Conservation (phyloP, 2,329 filamentous ascomycete species). For the Botrytis tulipae region DNA sequence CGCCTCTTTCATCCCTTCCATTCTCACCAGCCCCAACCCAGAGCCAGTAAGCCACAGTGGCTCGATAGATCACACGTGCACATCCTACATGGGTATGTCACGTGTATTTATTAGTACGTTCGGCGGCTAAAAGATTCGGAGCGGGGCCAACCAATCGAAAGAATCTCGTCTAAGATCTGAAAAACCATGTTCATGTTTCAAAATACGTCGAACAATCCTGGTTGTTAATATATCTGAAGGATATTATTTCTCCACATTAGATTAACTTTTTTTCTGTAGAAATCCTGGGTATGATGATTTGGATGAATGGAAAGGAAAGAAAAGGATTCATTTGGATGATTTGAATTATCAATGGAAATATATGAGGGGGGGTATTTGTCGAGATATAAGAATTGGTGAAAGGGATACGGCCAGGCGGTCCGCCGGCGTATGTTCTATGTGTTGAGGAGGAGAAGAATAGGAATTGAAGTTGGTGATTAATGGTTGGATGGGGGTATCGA, state of each 20-base stretch:
- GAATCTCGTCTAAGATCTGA: conserved; percentile 1
- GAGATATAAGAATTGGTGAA: not conserved
- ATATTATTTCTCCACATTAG: conserved; percentile 12
- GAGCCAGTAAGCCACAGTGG: not conserved
- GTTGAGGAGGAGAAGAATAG: not conserved
- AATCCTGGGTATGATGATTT: not conserved
- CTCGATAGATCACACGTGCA: fast-evolving
- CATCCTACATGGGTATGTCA: no score
- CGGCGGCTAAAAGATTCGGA: not conserved
- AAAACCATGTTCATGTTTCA: conserved; percentile 8
- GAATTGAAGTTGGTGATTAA: not conserved
- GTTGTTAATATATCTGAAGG: conserved; percentile 18
- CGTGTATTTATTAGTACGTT: fast-evolving
- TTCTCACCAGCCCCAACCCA: not conserved
- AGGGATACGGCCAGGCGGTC: conserved; percentile 6
- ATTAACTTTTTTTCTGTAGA: not conserved
- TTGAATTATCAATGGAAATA: not conserved
- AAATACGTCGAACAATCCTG: not conserved
- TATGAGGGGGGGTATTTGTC: not conserved
- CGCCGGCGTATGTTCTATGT: not conserved
- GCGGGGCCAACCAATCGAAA: not conserved
- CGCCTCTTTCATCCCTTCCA: not conserved
- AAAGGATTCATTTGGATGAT: not conserved
- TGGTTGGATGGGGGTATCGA: not conserved
- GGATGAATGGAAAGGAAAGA: not conserved